These are phyloP conservation scores for Cotoneaster glaucophyllus DNA, from an alignment of 306 rosid genomes.

Conservation along the genomic window DNA sequence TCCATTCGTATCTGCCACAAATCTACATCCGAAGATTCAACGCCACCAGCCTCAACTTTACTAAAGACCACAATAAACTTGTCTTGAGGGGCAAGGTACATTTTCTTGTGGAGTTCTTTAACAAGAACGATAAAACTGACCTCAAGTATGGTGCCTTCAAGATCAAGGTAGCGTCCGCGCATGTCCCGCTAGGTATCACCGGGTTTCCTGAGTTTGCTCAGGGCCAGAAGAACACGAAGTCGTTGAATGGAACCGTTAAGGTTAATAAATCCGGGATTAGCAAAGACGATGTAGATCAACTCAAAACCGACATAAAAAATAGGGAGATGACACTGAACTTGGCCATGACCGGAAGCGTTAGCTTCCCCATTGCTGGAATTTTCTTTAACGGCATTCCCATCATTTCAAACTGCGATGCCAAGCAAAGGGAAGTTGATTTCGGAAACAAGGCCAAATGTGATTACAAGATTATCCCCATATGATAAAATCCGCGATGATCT, in stretches of 20 bases:
- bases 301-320: conserved; percentile 7
- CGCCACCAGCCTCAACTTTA: conserved; percentile 18
- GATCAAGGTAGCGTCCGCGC: background rate
- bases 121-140: conserved; percentile 30
- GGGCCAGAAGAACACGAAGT: conserved; percentile 16
- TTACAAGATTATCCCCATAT: conserved; percentile 11
- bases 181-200: conserved; percentile 12
- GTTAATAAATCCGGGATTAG: conserved; percentile 1
- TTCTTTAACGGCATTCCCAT: conserved; percentile 15
- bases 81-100: background rate
- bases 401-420: conserved; percentile 17
- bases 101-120: conserved; percentile 20
- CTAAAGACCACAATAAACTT: background rate
- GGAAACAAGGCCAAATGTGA: conserved; percentile 32
- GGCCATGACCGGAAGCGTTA: conserved; percentile 20
- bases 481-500: background rate
- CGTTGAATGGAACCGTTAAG: conserved; percentile 10
- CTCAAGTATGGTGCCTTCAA: conserved; percentile 24
- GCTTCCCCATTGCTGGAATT: conserved; percentile 19
- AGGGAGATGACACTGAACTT: conserved; percentile 28
- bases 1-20: conserved; percentile 35
- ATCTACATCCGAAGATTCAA: conserved; percentile 20
- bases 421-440: conserved; percentile 24
- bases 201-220: conserved; percentile 21
- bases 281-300: conserved; percentile 8